These are phyloP conservation scores for Tricholoma flavovirens DNA, from an alignment of 768 basidiomycete genomes.

Conservation along the genomic window DNA sequence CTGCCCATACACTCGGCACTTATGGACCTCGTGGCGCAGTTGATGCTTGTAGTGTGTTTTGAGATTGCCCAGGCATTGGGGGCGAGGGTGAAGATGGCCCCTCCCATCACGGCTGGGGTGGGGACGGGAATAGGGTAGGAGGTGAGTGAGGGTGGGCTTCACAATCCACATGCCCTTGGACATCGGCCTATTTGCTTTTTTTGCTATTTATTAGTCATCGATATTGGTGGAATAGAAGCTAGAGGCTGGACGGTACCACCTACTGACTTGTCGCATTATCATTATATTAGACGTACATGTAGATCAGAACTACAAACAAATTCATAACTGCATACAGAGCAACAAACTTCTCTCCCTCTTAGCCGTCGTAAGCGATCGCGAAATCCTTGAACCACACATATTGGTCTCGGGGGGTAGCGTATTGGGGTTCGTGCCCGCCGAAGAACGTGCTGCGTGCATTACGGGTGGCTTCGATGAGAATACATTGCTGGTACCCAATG, in stretches of 20 bases:
- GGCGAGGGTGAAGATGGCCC: conserved; percentile 27
- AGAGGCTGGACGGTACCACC: neutral
- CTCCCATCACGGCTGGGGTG: neutral
- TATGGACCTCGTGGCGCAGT: conserved; percentile 80
- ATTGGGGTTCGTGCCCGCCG: conserved; percentile 63
- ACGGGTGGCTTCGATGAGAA: too few species aligned
- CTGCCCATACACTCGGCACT: conserved; percentile 88
- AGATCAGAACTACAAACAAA: neutral
- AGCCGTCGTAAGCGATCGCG: conserved; percentile 31
- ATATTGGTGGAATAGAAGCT: neutral
- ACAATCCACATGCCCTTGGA: too few species aligned
- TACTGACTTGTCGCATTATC: too few species aligned
- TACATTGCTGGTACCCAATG: too few species aligned
- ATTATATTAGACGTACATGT: neutral
- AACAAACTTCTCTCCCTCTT: neutral
- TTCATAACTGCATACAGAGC: neutral
- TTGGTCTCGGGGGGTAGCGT: conserved; percentile 70
- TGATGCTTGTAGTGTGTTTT: conserved; percentile 73
- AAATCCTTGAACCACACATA: conserved; percentile 76
- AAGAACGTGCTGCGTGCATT: conserved; percentile 56
- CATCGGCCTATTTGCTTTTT: neutral
- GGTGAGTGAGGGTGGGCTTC: too few species aligned
- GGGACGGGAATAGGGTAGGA: too few species aligned
- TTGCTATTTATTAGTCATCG: neutral
- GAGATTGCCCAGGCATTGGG: conserved; percentile 48